Evolutionary conservation across 2,329 filamentous ascomycete genomes (phyloP), one percentile per base, ranked within the genome.

Genomic region (Phialocephala subalpina): DNA sequence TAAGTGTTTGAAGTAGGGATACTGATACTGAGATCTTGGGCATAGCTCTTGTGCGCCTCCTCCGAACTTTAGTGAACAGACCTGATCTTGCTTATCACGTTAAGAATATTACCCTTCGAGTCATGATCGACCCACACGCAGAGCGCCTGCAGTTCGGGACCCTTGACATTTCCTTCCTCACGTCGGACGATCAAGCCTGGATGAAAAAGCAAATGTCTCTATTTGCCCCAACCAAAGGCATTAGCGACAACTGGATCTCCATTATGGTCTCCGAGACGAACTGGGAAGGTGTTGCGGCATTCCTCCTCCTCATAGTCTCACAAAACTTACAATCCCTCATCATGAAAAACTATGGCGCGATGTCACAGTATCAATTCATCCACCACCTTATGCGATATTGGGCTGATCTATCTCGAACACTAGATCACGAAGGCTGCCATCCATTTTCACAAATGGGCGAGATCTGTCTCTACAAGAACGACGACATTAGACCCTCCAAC

Each of bases 261-360:
- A 35, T 7, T 12, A 40, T 57, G 12, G n/a, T 38, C 11, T 18
- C 55, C 12, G 35, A 18, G 1, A 7, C 3, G 18, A 57, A 57
- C 36, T 57, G 55, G 55, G 55, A 57, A 12, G 55, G 29, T 36
- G 55, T 57, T 29, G 33, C 20, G 3, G 33, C 14, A 16, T 57
- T 57, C 33, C 18, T 57, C 20, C 55, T 57, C 12, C 29, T 35
- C 9, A 20, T 57, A 33, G n/a, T 38, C 20, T 36, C 55, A 16
- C 33, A 25, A 38, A 38, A 36, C 11, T 18, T 57, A 11, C 16
- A 57, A 27, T 36, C 29, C n/a, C 29, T 57, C 4, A 36, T 33
- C 14, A 35, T 57, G 29, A 6, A 57, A 2, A 57, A 57, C 33
- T 57, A 57, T 38, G 55, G 55, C 33, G 35, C 29, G 22, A 2